Conservation (phyloP, 345 rosid genomes). For the Hibiscus mutabilis region DNA sequence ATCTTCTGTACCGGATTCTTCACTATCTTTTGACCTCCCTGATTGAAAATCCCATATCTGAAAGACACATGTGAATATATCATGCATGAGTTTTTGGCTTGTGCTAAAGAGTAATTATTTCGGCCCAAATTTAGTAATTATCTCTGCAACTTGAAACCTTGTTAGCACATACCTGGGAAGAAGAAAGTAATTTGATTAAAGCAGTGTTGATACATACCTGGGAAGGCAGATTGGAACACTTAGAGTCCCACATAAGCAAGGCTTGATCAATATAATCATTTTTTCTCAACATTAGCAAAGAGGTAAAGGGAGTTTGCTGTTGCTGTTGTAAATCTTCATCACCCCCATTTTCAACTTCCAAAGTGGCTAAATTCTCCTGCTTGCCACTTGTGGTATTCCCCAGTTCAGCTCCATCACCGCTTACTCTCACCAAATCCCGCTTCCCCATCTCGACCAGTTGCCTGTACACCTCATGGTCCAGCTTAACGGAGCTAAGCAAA, state of each 20-base stretch:
- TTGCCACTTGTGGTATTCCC: not conserved
- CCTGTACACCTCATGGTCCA: conserved; percentile 45
- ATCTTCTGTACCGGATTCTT: conserved; percentile 37
- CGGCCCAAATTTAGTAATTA: not conserved
- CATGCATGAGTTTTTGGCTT: not conserved
- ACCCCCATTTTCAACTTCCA: not conserved
- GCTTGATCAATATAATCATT: conserved; percentile 17
- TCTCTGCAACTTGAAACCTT: not conserved
- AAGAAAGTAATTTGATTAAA: not conserved
- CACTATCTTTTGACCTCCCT: conserved; percentile 43
- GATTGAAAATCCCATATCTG: conserved; percentile 92
- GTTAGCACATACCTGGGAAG: too few relatives aligned
- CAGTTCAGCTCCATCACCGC: conserved; percentile 30
- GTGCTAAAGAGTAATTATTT: not conserved
- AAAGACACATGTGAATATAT: not conserved
- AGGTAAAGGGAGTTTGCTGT: conserved; percentile 27
- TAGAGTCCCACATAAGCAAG: conserved; percentile 29
- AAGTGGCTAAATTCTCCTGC: not conserved
- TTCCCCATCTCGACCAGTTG: conserved; percentile 58
- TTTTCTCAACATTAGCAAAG: conserved; percentile 35
- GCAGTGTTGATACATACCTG: conserved; percentile 40
- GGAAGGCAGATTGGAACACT: conserved; percentile 29
- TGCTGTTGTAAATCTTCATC: conserved; percentile 5
- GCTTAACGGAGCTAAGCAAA: conserved; percentile 41
- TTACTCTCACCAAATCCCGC: conserved; percentile 32